Conservation (phyloP, 2,329 filamentous ascomycete species). For the Xylogone sp. region DNA sequence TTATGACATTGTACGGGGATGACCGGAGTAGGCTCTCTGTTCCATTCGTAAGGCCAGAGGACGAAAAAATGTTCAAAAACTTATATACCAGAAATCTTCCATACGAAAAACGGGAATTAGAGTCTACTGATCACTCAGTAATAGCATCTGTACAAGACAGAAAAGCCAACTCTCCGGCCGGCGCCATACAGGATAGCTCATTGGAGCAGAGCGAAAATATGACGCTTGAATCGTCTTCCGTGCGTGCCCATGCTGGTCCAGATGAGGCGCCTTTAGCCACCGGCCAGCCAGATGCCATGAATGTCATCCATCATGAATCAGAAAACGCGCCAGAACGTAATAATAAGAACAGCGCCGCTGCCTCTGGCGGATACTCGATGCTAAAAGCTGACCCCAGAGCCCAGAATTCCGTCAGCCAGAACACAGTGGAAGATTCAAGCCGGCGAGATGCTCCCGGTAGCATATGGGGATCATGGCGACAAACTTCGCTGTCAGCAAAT, state of each 20-base stretch:
- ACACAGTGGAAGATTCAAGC: conserved; percentile 13
- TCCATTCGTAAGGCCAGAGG: conserved; percentile 88
- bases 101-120: conserved; percentile 55
- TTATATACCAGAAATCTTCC: conserved; percentile 60
- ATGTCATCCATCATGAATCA: background rate
- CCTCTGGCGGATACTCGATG: background rate
- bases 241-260: too few species aligned
- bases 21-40: conserved; percentile 84
- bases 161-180: conserved; percentile 9
- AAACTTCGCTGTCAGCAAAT: conserved; percentile 31
- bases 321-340: background rate
- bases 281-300: background rate
- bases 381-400: conserved; percentile 4
- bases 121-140: conserved; percentile 30
- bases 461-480: conserved; percentile 71
- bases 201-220: background rate
- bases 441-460: conserved; percentile 48
- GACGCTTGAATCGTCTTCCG: too few species aligned
- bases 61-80: conserved; percentile 75
- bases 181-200: conserved; percentile 6
- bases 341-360: background rate
- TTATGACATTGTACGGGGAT: conserved; percentile 81
- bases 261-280: too few species aligned
- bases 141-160: conserved; percentile 15
- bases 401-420: background rate